Evolutionary conservation across 768 basidiomycete genomes (phyloP), one percentile per base, ranked within the genome.

Genomic region (Calvatia gigantea): DNA sequence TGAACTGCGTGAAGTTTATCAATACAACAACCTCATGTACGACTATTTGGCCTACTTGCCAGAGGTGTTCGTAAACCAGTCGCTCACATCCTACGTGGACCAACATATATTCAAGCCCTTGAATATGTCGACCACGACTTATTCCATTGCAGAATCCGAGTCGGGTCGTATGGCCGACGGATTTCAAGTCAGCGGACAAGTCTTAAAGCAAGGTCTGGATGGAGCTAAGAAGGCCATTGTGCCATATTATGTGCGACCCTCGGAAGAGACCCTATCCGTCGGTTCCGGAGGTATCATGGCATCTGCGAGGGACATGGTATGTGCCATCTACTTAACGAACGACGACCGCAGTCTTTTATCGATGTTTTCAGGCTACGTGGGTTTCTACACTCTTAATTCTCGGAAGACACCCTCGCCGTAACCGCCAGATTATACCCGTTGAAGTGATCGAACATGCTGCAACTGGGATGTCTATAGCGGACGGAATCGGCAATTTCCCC

Each of bases 11-110:
- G 70, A 73, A 48, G 72, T 70, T 12, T 75, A 73, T 48, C 75
- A 75, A 49, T 78, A 76, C 61, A 76, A 75, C 65, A 76, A 78
- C 57, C 61, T 76, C 55, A 76, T 77, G 75, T 77, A 72, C 52
- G 71, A 71, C 53, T 68, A 72, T 1, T 59, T 76, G 0, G 75
- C 74, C 3, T 69, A 73, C 54, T 70, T 79, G 11, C 70, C 73
- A 0, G 59, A 62, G 11, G 60, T 69, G 1, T 66, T 77, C 14
- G 66, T 76, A 52, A 73, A 75, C 39, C 69, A 74, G 46, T 62
- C 71, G 0, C 76, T 70, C 41, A 72, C 73, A 55, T 72, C 69
- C 1, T 77, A 73, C 57, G 65, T 77, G 55, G 33, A 59, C 6
- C 60, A 75, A 54, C 67, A 76, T 49, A 58, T 77, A 4, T 76